Evolutionary conservation across 345 rosid genomes (phyloP).

Genomic region (Stellera chamaejasme): DNA sequence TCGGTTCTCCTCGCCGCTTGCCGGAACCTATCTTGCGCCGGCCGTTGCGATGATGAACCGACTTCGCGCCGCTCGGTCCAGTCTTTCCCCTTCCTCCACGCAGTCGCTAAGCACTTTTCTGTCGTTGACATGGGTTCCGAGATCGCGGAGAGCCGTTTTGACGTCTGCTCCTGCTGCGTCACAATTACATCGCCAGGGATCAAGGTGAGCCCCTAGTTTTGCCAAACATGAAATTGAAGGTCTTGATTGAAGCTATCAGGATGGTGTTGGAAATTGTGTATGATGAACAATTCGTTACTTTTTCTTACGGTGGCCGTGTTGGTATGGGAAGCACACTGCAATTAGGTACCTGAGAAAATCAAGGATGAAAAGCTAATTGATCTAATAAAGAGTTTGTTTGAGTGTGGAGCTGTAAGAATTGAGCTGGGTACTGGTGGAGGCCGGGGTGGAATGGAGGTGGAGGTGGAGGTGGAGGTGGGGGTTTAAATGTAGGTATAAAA

Average conservation of each 20-base stretch:
- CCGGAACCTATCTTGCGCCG: slow-evolving; percentile 34
- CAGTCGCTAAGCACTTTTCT: slow-evolving; percentile 40
- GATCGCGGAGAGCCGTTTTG: slow-evolving; percentile 41
- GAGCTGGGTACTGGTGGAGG: slow-evolving; percentile 62
- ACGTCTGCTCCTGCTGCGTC: slow-evolving; percentile 46
- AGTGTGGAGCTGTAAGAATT: slow-evolving; percentile 40
- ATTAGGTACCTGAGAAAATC: slow-evolving; percentile 73
- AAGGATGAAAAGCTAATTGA: slow-evolving; percentile 42
- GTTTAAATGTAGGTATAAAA: too few species aligned
- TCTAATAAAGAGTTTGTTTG: slow-evolving; percentile 49
- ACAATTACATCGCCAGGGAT: slow-evolving; percentile 17
- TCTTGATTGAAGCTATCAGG: slow-evolving; percentile 73
- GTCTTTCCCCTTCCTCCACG: slow-evolving; percentile 3
- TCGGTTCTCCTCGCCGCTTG: slow-evolving; percentile 77
- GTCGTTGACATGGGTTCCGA: slow-evolving; percentile 54
- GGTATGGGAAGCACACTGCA: slow-evolving; percentile 94
- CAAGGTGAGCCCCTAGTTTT: slow-evolving; percentile 50
- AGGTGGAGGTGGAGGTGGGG: too few species aligned
- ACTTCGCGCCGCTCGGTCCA: slow-evolving; percentile 4
- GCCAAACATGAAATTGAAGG: slow-evolving; percentile 77
- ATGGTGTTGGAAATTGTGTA: slow-evolving; percentile 69
- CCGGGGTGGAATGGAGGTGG: too few species aligned
- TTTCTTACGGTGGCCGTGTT: slow-evolving; percentile 78
- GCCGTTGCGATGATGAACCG: background rate
- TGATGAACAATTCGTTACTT: slow-evolving; percentile 75